A percentile compares a stretch with the other conserved stretches of the same genome.
These are phyloP conservation scores for Cutaneotrichosporon sp. DNA, from an alignment of 1,284 basidiomycete species.

Conservation along the genomic window DNA sequence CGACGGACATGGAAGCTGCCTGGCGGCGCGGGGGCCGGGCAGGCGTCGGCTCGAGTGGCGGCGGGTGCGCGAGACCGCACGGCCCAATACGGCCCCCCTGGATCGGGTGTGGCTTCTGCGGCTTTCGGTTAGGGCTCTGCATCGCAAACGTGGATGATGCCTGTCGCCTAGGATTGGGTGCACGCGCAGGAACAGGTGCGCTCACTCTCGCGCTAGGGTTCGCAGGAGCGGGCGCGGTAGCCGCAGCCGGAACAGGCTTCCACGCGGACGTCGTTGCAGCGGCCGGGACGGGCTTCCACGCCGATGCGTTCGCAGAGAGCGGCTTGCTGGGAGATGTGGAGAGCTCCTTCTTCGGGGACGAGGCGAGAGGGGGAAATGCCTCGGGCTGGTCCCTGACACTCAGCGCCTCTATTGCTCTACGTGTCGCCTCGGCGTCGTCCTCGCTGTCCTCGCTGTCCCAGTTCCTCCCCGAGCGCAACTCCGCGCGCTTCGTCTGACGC, in stretches of 20 bases:
- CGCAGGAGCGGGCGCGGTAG: not conserved
- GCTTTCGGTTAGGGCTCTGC: not conserved
- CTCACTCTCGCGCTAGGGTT: not conserved
- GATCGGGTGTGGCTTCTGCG: constrained; percentile 37
- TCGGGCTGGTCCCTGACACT: constrained; percentile 15
- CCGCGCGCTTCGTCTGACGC: constrained; percentile 33
- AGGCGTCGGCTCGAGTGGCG: constrained; percentile 26
- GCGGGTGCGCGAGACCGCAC: constrained; percentile 40
- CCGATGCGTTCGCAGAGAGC: not conserved
- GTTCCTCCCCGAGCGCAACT: constrained; percentile 10
- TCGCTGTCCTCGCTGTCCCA: constrained; percentile 41
- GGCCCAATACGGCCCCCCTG: constrained; percentile 41
- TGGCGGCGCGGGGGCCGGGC: not conserved
- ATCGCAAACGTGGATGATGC: not conserved
- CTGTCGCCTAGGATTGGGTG: not conserved
- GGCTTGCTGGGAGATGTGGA: not conserved
- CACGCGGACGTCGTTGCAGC: constrained; percentile 1
- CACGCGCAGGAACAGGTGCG: not conserved
- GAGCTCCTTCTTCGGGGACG: not conserved
- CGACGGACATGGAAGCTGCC: not conserved
- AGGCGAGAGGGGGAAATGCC: constrained; percentile 28
- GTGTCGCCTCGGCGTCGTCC: constrained; percentile 28
- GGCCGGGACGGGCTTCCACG: constrained; percentile 6
- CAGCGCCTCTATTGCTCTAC: constrained; percentile 31
- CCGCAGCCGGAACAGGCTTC: constrained; percentile 5